These are phyloP conservation scores for Cordyceps fumosorosea DNA, from an alignment of 2,329 filamentous ascomycete genomes.

Conservation along the genomic window DNA sequence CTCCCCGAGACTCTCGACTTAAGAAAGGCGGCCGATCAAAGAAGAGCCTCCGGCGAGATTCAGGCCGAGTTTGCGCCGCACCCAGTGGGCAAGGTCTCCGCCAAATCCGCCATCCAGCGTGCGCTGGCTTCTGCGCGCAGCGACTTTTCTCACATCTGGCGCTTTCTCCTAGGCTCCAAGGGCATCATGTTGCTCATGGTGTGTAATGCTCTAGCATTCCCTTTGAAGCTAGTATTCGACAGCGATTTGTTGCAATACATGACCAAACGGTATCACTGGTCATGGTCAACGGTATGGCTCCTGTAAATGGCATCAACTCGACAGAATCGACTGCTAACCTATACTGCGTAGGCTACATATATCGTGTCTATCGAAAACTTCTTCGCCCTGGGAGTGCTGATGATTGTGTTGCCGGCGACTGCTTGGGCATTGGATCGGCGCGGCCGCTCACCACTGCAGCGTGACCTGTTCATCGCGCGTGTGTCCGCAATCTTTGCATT, in stretches of 20 bases:
- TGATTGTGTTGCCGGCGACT: slow-evolving; percentile 30
- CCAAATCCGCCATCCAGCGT: slow-evolving; percentile 13
- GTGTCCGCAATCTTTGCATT: slow-evolving; percentile 26
- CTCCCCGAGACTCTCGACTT: slow-evolving; percentile 39
- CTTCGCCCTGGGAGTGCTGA: slow-evolving; percentile 31
- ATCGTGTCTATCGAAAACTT: slow-evolving; percentile 33
- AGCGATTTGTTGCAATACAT: slow-evolving; percentile 45
- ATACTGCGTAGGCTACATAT: slow-evolving; percentile 30
- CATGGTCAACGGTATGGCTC: slow-evolving; percentile 34
- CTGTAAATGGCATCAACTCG: slow-evolving; percentile 12
- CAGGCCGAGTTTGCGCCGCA: neutral
- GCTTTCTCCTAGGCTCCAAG: slow-evolving; percentile 34
- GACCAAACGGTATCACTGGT: slow-evolving; percentile 43
- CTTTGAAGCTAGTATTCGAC: slow-evolving; percentile 25
- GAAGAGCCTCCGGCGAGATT: neutral
- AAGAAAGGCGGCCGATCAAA: slow-evolving; percentile 23
- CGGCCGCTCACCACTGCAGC: slow-evolving; percentile 25
- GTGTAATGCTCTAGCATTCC: slow-evolving; percentile 22
- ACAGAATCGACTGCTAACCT: slow-evolving; percentile 6
- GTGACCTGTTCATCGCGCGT: slow-evolving; percentile 36
- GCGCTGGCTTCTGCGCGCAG: slow-evolving; percentile 22
- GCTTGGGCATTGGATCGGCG: slow-evolving; percentile 27
- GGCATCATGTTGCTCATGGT: slow-evolving; percentile 32
- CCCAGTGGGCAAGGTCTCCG: neutral
- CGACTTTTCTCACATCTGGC: slow-evolving; percentile 30